A percentile compares a stretch with the other conserved stretches of the same genome.
Conservation (phyloP, 1,284 basidiomycete species). For the Sporisorium sorghi region DNA sequence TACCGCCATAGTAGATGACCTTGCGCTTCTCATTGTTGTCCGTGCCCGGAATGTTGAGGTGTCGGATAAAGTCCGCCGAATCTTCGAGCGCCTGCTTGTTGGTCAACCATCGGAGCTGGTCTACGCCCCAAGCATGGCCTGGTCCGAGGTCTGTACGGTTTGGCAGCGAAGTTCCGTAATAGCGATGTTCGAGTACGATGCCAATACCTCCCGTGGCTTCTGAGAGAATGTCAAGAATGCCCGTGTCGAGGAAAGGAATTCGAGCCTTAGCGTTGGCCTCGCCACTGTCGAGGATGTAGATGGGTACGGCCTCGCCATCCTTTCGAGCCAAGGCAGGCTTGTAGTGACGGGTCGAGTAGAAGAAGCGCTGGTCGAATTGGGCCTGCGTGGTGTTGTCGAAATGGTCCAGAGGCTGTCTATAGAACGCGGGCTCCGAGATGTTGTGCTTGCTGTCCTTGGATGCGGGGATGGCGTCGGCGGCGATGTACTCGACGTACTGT, state of each 20-base stretch:
- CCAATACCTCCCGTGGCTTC: conserved; percentile 83
- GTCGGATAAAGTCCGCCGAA: conserved; percentile 87
- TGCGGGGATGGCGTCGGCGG: not conserved
- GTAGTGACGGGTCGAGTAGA: conserved; percentile 88
- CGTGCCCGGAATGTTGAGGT: conserved; percentile 80
- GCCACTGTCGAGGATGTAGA: conserved; percentile 69
- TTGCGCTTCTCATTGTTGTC: conserved; percentile 72
- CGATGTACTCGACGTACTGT: conserved; percentile 25
- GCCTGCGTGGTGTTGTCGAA: conserved; percentile 64
- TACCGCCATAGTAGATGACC: conserved; percentile 91
- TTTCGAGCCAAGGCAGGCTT: conserved; percentile 81
- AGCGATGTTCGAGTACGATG: conserved; percentile 80
- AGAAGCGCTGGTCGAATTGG: conserved; percentile 77
- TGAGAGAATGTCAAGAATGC: conserved; percentile 86
- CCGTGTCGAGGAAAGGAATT: conserved; percentile 70
- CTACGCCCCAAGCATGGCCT: conserved; percentile 54
- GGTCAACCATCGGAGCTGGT: conserved; percentile 80
- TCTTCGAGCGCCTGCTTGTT: conserved; percentile 92
- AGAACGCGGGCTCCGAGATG: conserved; percentile 68
- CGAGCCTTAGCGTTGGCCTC: conserved; percentile 65
- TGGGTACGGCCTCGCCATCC: conserved; percentile 70
- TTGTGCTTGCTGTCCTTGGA: conserved; percentile 23
- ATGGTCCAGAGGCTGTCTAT: conserved; percentile 87
- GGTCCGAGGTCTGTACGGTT: conserved; percentile 80
- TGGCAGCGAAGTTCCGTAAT: conserved; percentile 80